Evolutionary conservation across 2,329 filamentous ascomycete genomes (phyloP).

Genomic region (Cladophialophora yegresii): DNA sequence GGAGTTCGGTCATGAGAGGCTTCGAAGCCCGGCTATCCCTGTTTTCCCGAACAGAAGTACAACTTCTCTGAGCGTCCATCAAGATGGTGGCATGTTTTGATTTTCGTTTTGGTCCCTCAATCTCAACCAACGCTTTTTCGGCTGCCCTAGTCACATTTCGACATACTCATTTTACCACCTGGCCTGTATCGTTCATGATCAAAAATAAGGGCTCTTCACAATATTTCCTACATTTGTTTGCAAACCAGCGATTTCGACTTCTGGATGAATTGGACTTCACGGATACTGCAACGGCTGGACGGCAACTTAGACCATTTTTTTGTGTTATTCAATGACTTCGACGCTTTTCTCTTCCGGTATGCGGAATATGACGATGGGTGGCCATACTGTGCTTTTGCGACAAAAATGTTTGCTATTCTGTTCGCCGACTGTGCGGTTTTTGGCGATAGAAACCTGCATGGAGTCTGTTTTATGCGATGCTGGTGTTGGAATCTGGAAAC

Average conservation of each 20-base stretch:
- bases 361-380: constrained; percentile 14
- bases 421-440: background rate
- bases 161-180: background rate
- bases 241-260: background rate
- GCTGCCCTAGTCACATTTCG: background rate
- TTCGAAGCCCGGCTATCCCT: constrained; percentile 31
- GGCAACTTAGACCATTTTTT: constrained; percentile 4
- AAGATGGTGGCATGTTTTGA: constrained; percentile 36
- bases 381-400: constrained; percentile 9
- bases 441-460: background rate
- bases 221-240: background rate
- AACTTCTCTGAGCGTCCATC: constrained; percentile 31
- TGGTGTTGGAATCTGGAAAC: background rate
- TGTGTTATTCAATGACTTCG: constrained; percentile 12
- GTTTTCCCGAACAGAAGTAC: constrained; percentile 37
- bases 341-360: constrained; percentile 7
- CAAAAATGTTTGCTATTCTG: background rate
- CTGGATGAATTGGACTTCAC: background rate
- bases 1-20: constrained; percentile 33
- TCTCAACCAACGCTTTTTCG: background rate
- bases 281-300: constrained; percentile 4
- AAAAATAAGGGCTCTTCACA: background rate
- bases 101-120: background rate
- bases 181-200: background rate
- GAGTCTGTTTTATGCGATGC: background rate